These are phyloP conservation scores for Candida sp. DNA, from an alignment of 1,139 yeast species.

Conservation along the genomic window DNA sequence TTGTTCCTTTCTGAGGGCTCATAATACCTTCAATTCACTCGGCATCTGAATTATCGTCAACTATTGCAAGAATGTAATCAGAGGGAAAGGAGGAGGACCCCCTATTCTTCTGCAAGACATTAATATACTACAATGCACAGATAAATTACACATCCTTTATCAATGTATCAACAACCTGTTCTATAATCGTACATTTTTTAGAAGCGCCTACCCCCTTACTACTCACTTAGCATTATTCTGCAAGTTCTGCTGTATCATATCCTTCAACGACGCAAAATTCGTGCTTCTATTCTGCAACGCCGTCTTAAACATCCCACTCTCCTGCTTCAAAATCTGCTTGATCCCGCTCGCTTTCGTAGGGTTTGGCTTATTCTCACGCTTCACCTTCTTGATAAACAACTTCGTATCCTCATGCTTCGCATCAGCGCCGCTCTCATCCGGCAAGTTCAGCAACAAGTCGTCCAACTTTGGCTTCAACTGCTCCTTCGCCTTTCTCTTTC, in stretches of 20 bases:
- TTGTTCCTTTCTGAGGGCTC: too few species aligned
- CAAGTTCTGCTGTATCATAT: conserved; percentile 30
- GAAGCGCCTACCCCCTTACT: too few species aligned
- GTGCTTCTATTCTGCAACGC: conserved; percentile 58
- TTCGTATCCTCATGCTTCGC: conserved; percentile 2
- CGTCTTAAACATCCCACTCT: conserved; percentile 56
- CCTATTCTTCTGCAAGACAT: too few species aligned
- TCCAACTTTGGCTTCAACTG: conserved; percentile 68
- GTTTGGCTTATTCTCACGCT: conserved; percentile 58
- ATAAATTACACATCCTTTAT: too few species aligned
- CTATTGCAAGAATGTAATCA: too few species aligned
- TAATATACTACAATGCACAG: too few species aligned
- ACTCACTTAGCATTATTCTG: not conserved
- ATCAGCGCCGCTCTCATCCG: conserved; percentile 16
- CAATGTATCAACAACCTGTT: too few species aligned
- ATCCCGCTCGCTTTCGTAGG: conserved; percentile 62
- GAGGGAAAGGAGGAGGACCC: too few species aligned
- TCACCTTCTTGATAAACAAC: conserved; percentile 22
- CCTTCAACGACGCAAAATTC: conserved; percentile 64
- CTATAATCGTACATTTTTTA: too few species aligned
- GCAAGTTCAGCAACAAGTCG: conserved; percentile 60
- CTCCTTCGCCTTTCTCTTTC: conserved; percentile 66
- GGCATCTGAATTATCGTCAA: too few species aligned
- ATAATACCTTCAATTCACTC: too few species aligned
- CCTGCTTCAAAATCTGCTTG: conserved; percentile 54